These are phyloP conservation scores for Aureoboletus auriporus DNA, from an alignment of 768 basidiomycete species.

Conservation along the genomic window DNA sequence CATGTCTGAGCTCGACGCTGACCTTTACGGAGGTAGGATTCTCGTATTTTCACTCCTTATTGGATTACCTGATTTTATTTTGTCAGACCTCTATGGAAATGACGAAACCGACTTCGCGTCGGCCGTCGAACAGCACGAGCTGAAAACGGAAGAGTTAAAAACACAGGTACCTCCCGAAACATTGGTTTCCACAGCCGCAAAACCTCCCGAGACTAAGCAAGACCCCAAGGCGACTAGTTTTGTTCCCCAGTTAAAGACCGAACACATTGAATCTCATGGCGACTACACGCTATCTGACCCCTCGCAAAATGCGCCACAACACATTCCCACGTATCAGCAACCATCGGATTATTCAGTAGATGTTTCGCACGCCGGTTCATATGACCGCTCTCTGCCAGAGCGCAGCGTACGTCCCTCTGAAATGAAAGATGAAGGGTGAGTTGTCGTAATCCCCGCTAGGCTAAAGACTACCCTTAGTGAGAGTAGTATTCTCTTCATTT, in stretches of 20 bases:
- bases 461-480: slow-evolving; percentile 57
- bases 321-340: slow-evolving; percentile 78
- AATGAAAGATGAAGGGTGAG: slow-evolving; percentile 99
- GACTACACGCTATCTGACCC: slow-evolving; percentile 24
- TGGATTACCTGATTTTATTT: background rate
- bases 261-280: slow-evolving; percentile 13
- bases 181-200: slow-evolving; percentile 17
- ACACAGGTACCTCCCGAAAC: slow-evolving; percentile 24
- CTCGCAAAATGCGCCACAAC: slow-evolving; percentile 50
- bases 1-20: slow-evolving; percentile 85
- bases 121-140: slow-evolving; percentile 37
- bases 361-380: slow-evolving; percentile 34
- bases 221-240: slow-evolving; percentile 10
- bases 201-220: slow-evolving; percentile 18
- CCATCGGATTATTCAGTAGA: slow-evolving; percentile 49
- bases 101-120: slow-evolving; percentile 59
- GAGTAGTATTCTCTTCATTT: slow-evolving; percentile 70
- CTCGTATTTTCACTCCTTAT: background rate
- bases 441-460: slow-evolving; percentile 69
- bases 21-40: slow-evolving; percentile 78
- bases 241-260: slow-evolving; percentile 9
- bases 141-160: slow-evolving; percentile 24
- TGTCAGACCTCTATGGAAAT: slow-evolving; percentile 62
- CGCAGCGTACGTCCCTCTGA: slow-evolving; percentile 77
- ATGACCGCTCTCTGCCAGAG: slow-evolving; percentile 45